Conservation (phyloP, 2,329 filamentous ascomycete genomes). For the Fusarium agapanthi region DNA sequence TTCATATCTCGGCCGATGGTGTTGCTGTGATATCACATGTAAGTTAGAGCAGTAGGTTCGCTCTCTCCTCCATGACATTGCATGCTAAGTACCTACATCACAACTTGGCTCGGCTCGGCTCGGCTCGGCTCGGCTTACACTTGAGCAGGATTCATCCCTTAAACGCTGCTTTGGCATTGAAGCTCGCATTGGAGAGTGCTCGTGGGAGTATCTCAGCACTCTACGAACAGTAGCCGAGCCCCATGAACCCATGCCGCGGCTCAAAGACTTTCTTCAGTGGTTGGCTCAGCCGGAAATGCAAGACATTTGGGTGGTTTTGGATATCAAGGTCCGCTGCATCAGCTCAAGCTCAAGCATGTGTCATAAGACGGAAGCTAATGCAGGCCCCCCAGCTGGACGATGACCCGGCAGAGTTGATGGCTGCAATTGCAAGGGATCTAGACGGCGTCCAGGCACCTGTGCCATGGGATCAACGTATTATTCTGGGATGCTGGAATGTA, state of each 20-base stretch:
- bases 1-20: slow-evolving; percentile 83
- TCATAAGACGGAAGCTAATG: slow-evolving; percentile 14
- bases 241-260: slow-evolving; percentile 74
- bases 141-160: slow-evolving; percentile 73
- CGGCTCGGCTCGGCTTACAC: not conserved
- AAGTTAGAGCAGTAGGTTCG: slow-evolving; percentile 39
- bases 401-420: slow-evolving; percentile 74
- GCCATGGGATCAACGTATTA: slow-evolving; percentile 77
- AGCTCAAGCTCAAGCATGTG: not conserved
- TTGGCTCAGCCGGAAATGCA: slow-evolving; percentile 71
- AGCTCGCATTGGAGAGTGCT: slow-evolving; percentile 76
- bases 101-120: not conserved
- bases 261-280: slow-evolving; percentile 78
- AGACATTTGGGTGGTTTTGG: slow-evolving; percentile 81
- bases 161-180: slow-evolving; percentile 84
- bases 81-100: not conserved
- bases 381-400: slow-evolving; percentile 68
- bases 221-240: slow-evolving; percentile 74
- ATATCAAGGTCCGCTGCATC: slow-evolving; percentile 75
- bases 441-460: slow-evolving; percentile 56
- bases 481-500: slow-evolving; percentile 86
- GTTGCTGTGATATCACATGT: slow-evolving; percentile 88
- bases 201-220: slow-evolving; percentile 76
- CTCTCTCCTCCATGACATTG: not conserved
- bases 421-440: slow-evolving; percentile 71